These are phyloP conservation scores for Lagenidium giganteum DNA, from an alignment of 352 stramenopile species.

Conservation along the genomic window DNA sequence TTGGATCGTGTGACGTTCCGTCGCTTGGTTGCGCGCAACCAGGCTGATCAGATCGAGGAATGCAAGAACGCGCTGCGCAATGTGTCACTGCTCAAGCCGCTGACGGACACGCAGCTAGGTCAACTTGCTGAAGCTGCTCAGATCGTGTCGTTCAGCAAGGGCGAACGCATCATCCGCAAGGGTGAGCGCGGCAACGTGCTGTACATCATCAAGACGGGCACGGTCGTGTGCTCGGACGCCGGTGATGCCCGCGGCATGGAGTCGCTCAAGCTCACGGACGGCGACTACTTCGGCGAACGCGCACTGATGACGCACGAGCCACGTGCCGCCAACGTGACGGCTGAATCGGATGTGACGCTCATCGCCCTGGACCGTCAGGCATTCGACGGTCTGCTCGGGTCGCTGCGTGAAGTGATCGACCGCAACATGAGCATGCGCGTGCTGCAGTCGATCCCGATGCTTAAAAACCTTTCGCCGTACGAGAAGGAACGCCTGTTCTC, in stretches of 20 bases:
- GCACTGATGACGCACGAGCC: slow-evolving; percentile 88
- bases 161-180: slow-evolving; percentile 78
- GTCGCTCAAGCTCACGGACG: slow-evolving; percentile 37
- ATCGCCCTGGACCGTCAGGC: slow-evolving; percentile 91
- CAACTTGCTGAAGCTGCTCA: slow-evolving; percentile 61
- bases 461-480: slow-evolving; percentile 52
- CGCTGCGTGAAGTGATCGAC: slow-evolving; percentile 87
- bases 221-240: slow-evolving; percentile 56
- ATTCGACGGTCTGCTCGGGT: slow-evolving; percentile 92
- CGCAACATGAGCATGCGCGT: slow-evolving; percentile 82
- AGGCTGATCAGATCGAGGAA: slow-evolving; percentile 53
- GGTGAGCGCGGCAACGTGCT: slow-evolving; percentile 74
- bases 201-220: slow-evolving; percentile 84
- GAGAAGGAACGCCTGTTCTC: slow-evolving; percentile 64
- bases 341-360: slow-evolving; percentile 52
- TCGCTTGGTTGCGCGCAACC: slow-evolving; percentile 75
- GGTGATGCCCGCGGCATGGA: slow-evolving; percentile 34
- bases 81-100: slow-evolving; percentile 37
- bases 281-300: slow-evolving; percentile 93
- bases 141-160: slow-evolving; percentile 57
- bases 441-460: slow-evolving; percentile 60
- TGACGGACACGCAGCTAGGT: slow-evolving; percentile 52
- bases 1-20: slow-evolving; percentile 86
- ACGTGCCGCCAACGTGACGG: slow-evolving; percentile 85
- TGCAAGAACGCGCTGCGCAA: slow-evolving; percentile 67